Base-by-base conservation (phyloP, 345 rosid species). In the Moricandia moricandioides region DNA sequence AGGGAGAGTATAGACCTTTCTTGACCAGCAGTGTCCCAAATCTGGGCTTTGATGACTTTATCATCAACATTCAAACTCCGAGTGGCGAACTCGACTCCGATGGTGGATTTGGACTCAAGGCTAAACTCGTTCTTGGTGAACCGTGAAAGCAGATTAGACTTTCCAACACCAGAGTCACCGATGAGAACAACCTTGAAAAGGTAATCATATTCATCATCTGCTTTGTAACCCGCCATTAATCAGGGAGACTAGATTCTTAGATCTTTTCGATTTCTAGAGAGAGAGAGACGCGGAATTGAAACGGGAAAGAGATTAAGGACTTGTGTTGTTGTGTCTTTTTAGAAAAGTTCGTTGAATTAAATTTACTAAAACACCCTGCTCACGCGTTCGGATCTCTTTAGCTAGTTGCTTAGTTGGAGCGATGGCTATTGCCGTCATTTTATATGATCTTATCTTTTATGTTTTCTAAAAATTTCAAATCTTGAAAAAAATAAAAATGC, bases 1-100 rank as follows among this genome's bases (percentile, higher is more conserved):
- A 14, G n/a, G 35, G 16, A 11, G n/a, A 17, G 29, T 45, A 6
- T 4, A 56, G 71, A 81, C 83, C 81, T 81, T 77, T 81, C 83
- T 62, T 81, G 80, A 68, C 80, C 83, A 76, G 83, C 82, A 69
- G 82, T 79, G 69, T 79, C 82, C 82, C 82, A 79, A 74, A 79
- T 79, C 82, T 79, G 82, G 8, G 83, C 83, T 72, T 81, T 81
- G 79, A 81, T 81, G 79, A 81, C 81, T 73, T 81, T 81, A 29
- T 65, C 78, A 69, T 73, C 78, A 64, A 81, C 78, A 39, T 74
- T 77, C 75, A 77, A 62, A 45, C 78, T 72, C 6, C 83, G 72
- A 73, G 81, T 81, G 7, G 81, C 81, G 72, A 81, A 81, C 76
- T 81, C 83, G 5, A 81, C 84, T 5, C 84, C 84, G 37, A 81